Conservation (phyloP, 495 filamentous ascomycete genomes). For the Hapsidospora chrysogenum region DNA sequence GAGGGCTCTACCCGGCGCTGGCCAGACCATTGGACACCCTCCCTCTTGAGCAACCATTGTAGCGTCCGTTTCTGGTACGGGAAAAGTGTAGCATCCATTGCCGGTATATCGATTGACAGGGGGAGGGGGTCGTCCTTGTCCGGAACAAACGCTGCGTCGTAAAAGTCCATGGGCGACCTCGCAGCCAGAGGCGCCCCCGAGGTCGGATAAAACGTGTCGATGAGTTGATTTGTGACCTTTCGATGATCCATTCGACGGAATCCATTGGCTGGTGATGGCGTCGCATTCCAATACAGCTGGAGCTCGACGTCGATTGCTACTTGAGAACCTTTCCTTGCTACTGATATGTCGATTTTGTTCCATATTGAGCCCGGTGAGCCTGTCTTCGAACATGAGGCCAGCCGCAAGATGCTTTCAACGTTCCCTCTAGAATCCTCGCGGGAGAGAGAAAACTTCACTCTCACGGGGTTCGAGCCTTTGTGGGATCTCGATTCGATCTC, state of each 20-base stretch:
- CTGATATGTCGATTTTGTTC: too few relatives aligned
- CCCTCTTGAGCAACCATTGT: constrained; percentile 26
- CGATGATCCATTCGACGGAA: constrained; percentile 7
- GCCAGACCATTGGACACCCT: constrained; percentile 23
- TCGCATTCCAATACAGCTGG: constrained; percentile 11
- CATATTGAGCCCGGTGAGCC: too few relatives aligned
- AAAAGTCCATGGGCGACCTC: constrained; percentile 25
- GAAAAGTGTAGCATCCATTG: constrained; percentile 17
- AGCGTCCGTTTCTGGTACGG: constrained; percentile 28
- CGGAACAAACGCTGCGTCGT: constrained; percentile 23
- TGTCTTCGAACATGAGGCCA: too few relatives aligned
- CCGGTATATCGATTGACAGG: constrained; percentile 9
- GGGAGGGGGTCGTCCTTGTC: constrained; percentile 11
- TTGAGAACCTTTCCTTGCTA: too few relatives aligned
- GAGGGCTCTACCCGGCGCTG: too few relatives aligned
- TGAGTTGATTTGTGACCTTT: constrained; percentile 4
- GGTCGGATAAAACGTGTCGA: constrained; percentile 12
- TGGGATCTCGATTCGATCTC: too few relatives aligned
- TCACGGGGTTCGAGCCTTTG: too few relatives aligned
- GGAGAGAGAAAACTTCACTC: too few relatives aligned
- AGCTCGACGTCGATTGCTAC: constrained; percentile 3
- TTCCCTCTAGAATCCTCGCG: too few relatives aligned
- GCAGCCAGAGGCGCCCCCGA: not conserved
- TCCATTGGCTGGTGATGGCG: constrained; percentile 1
- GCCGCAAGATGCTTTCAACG: too few relatives aligned